Evolutionary conservation across 2,329 filamentous ascomycete genomes (phyloP).

Genomic region (Mollisiaceae sp.): DNA sequence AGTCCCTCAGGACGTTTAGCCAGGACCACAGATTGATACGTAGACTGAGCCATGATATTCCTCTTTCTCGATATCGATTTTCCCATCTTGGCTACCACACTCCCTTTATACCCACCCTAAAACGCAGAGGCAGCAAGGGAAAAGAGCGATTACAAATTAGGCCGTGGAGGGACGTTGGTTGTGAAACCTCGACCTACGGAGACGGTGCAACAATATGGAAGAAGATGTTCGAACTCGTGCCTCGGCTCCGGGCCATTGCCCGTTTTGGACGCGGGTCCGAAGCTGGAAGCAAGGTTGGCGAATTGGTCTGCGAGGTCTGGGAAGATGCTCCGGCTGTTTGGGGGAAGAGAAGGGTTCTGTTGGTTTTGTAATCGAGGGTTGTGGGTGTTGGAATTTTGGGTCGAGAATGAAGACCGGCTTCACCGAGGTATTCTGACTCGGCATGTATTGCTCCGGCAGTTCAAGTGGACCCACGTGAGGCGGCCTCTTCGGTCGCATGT

Average conservation of each 20-base stretch:
- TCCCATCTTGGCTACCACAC: conserved; percentile 23
- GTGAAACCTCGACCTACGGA: conserved; percentile 17
- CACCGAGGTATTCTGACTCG: not conserved
- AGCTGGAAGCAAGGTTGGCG: not conserved
- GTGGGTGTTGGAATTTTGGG: not conserved
- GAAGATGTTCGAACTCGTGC: conserved; percentile 10
- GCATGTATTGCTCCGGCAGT: not conserved
- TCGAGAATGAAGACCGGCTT: conserved; percentile 3
- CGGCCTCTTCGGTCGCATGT: not conserved
- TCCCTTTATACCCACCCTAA: not conserved
- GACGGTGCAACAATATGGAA: conserved; percentile 1
- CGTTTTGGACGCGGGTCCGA: conserved; percentile 14
- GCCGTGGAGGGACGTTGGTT: not conserved
- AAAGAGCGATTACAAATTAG: conserved; percentile 1
- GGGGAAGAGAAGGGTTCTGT: not conserved
- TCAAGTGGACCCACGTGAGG: not conserved
- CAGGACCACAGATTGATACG: conserved; percentile 55
- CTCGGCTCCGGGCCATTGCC: conserved; percentile 19
- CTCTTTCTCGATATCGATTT: conserved; percentile 28
- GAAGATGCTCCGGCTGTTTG: conserved; percentile 1
- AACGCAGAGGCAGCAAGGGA: not conserved
- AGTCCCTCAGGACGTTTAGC: conserved; percentile 64
- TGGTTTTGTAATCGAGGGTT: not conserved
- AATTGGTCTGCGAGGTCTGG: not conserved
- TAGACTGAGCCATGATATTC: conserved; percentile 42